Percentiles rank a stretch among this genome's conserved stretches.
Evolutionary conservation across 2,329 filamentous ascomycete species (phyloP).

Genomic region (Pseudogymnoascus verrucosus): DNA sequence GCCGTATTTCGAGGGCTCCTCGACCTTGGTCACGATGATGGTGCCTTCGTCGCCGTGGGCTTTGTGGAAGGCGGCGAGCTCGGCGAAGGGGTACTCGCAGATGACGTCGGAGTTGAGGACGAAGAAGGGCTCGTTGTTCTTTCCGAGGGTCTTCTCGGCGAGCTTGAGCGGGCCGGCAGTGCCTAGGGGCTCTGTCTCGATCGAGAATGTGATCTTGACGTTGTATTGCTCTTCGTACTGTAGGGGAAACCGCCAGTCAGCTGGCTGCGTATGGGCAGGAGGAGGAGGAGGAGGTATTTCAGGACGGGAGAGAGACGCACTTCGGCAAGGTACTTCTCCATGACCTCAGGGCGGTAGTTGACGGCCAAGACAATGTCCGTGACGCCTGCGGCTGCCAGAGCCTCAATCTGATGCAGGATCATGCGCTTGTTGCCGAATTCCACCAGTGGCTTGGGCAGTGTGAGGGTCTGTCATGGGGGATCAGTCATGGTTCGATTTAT

Average conservation of each 20-base stretch:
- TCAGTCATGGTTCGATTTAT: slow-evolving; percentile 4
- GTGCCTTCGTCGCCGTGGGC: slow-evolving; percentile 90
- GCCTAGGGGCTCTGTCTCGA: slow-evolving; percentile 90
- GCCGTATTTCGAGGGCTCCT: slow-evolving; percentile 98
- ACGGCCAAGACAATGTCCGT: slow-evolving; percentile 97
- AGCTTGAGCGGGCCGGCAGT: slow-evolving; percentile 94
- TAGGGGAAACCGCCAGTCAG: slow-evolving; percentile 8
- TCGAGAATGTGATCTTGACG: slow-evolving; percentile 93
- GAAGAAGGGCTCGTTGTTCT: slow-evolving; percentile 93
- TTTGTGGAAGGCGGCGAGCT: slow-evolving; percentile 88
- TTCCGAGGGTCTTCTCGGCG: slow-evolving; percentile 82
- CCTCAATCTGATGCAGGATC: slow-evolving; percentile 97
- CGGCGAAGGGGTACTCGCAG: slow-evolving; percentile 92
- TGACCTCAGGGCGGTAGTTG: slow-evolving; percentile 97
- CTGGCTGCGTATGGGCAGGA: background rate
- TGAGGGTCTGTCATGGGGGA: slow-evolving; percentile 62
- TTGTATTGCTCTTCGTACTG: slow-evolving; percentile 88
- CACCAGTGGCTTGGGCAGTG: slow-evolving; percentile 92
- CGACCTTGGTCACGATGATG: slow-evolving; percentile 97
- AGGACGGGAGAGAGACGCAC: slow-evolving; percentile 39
- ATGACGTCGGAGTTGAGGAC: slow-evolving; percentile 98
- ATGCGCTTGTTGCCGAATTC: slow-evolving; percentile 99
- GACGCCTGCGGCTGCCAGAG: slow-evolving; percentile 84
- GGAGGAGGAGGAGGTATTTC: slow-evolving; percentile 7
- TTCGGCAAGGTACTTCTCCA: slow-evolving; percentile 89